Evolutionary conservation across 768 basidiomycete species (phyloP).

Genomic region (Russula emetica): DNA sequence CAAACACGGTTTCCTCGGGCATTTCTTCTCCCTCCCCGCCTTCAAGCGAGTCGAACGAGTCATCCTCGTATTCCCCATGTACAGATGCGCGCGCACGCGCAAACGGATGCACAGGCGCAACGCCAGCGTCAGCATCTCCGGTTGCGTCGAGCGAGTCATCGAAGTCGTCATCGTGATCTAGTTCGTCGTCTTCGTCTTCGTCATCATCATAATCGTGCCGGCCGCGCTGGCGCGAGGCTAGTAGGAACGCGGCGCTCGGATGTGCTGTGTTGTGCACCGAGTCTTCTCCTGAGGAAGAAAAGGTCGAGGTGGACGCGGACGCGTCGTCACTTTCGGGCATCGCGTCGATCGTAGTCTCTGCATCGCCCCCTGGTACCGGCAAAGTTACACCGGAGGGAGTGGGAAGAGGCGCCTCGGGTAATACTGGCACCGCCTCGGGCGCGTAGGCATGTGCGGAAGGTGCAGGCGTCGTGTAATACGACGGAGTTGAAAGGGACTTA

Average conservation of each 20-base stretch:
- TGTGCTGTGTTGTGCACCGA: slow-evolving; percentile 55
- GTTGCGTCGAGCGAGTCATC: slow-evolving; percentile 42
- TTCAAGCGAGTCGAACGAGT: slow-evolving; percentile 44
- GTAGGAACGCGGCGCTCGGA: slow-evolving; percentile 68
- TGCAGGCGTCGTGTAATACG: slow-evolving; percentile 20
- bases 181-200: slow-evolving; percentile 18
- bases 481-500: neutral
- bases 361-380: neutral
- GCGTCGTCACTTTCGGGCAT: slow-evolving; percentile 31
- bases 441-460: slow-evolving; percentile 4
- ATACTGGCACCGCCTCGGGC: slow-evolving; percentile 29
- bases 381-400: slow-evolving; percentile 30
- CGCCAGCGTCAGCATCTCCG: slow-evolving; percentile 36
- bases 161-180: slow-evolving; percentile 29
- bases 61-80: slow-evolving; percentile 35
- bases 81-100: slow-evolving; percentile 38
- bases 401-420: slow-evolving; percentile 28
- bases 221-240: slow-evolving; percentile 43
- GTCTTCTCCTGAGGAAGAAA: slow-evolving; percentile 51
- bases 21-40: slow-evolving; percentile 40
- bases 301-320: slow-evolving; percentile 43
- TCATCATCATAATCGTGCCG: slow-evolving; percentile 18
- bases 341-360: neutral
- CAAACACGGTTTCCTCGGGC: slow-evolving; percentile 69
- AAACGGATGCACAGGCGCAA: slow-evolving; percentile 57